A percentile compares a stretch with the other conserved stretches of the same genome.
Conservation (phyloP, 1,139 yeast genomes). For the Debaryomyces psychrophilus region DNA sequence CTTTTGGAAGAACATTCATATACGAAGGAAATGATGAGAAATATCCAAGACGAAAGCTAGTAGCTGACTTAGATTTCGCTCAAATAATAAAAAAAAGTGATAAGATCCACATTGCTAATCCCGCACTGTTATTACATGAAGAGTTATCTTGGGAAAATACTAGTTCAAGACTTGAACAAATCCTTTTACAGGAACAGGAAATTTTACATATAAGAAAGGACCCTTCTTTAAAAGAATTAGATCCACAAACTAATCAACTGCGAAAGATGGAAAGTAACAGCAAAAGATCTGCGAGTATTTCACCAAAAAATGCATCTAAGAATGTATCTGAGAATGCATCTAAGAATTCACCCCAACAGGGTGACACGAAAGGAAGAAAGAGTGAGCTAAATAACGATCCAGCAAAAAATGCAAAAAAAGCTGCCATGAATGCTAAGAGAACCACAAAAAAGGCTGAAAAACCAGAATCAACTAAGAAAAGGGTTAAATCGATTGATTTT, state of each 20-base stretch:
- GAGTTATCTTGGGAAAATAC: not conserved
- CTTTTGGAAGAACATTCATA: slow-evolving; percentile 27
- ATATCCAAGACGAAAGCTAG: slow-evolving; percentile 30
- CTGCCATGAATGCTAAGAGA: slow-evolving; percentile 6
- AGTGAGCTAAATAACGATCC: slow-evolving; percentile 4
- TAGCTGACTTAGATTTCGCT: slow-evolving; percentile 29
- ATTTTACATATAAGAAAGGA: not conserved
- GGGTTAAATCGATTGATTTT: slow-evolving; percentile 23
- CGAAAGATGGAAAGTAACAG: not conserved
- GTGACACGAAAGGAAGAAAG: slow-evolving; percentile 4
- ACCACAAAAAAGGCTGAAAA: not conserved
- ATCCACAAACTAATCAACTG: not conserved
- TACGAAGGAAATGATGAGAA: slow-evolving; percentile 19
- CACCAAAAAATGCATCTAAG: too few relatives aligned
- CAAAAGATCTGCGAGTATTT: not conserved
- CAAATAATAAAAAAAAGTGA: slow-evolving; percentile 27
- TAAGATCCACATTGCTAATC: slow-evolving; percentile 11
- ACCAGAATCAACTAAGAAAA: slow-evolving; percentile 16
- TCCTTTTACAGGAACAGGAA: not conserved
- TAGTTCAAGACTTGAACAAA: not conserved
- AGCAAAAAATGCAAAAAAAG: slow-evolving; percentile 5
- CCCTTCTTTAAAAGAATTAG: not conserved
- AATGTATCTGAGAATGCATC: not conserved
- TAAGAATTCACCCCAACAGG: slow-evolving; percentile 1
- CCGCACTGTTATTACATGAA: not conserved